Percentiles rank a stretch among this genome's conserved stretches.
Conservation (phyloP, 495 filamentous ascomycete species). For the Aspergillus haitiensis region DNA sequence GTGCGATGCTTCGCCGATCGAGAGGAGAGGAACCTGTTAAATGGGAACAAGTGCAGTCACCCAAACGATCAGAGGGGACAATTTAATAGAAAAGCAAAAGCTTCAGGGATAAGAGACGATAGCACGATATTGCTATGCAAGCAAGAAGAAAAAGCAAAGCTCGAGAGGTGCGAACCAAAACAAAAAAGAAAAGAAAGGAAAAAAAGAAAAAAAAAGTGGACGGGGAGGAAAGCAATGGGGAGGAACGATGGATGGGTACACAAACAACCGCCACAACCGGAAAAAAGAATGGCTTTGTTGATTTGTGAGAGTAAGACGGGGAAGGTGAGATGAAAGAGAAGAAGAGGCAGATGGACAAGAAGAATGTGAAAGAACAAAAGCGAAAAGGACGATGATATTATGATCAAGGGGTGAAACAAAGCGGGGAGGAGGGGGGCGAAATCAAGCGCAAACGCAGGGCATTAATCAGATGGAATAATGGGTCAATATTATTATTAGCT, state of each 20-base stretch:
- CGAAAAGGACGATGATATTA: conserved; percentile 1
- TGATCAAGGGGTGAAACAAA: neutral
- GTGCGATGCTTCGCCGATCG: conserved; percentile 15
- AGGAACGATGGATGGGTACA: neutral
- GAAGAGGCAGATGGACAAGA: conserved; percentile 2
- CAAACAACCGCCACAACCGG: neutral
- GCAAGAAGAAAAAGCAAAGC: neutral
- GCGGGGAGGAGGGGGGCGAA: conserved; percentile 5
- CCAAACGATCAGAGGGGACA: too few species aligned
- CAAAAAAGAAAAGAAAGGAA: conserved; percentile 2
- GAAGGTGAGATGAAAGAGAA: neutral
- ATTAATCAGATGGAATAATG: neutral
- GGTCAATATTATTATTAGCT: neutral
- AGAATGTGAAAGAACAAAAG: conserved; percentile 5
- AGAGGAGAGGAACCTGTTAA: neutral
- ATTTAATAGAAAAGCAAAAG: neutral
- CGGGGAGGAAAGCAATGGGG: conserved; percentile 9
- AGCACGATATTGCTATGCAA: neutral
- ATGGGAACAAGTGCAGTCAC: too few species aligned
- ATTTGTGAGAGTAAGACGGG: conserved; percentile 4
- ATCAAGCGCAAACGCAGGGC: neutral
- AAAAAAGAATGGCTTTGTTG: conserved; percentile 17
- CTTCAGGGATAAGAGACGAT: neutral
- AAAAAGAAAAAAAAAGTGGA: conserved; percentile 11
- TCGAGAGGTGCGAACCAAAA: neutral